Base-by-base conservation (phyloP, 2,329 filamentous ascomycete genomes). In the Lasiodiplodia sp. region DNA sequence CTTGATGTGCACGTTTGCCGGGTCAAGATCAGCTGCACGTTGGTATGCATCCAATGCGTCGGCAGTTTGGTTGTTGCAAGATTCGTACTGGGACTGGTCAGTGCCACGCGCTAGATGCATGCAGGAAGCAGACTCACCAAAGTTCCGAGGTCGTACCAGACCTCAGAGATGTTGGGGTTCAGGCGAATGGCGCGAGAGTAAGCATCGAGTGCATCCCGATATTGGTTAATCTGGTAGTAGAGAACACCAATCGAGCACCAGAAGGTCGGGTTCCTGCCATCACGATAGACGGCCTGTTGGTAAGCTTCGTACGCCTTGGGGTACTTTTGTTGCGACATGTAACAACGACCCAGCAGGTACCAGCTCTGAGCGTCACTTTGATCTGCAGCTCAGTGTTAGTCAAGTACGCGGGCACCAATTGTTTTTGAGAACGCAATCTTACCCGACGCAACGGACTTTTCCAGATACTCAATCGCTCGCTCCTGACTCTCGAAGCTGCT, bases 171-270 rank as follows among this genome's bases (percentile, higher is more conserved):
- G 84, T 97, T 97, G 5, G 96, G 96, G 79, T 98, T 99, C 75
- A 99, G 83, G 68, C 96, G 91, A 75, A 98, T 99, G 57, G 96
- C 96, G 70, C 96, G 92, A 70, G 94, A 97, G 82, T 98, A 99
- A 49, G 96, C 96, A 83, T 99, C 96, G 66, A 99, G 87, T 3
- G 96, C 96, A 84, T 99, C 96, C 69, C 96, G 91, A 82, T 99
- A 99, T 83, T 99, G 96, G 82, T 98, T 99, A 84, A 99, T 99
- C 82, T 98, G 96, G 83, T 98, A 99, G 81, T 99, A 99, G 69
- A 99, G 87, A 18, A 99, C 96, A 79, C 96, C 96, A 78, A 99
- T 99, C 11, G 95, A 98, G 84, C 96, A 98, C 96, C 96, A 99
- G 84, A 98, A 99, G 2, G 96, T 98, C 21, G 96, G 96, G 79